Evolutionary conservation across 192 early-diverging fungal species (phyloP).

Genomic region (Umbelopsis isabellina): DNA sequence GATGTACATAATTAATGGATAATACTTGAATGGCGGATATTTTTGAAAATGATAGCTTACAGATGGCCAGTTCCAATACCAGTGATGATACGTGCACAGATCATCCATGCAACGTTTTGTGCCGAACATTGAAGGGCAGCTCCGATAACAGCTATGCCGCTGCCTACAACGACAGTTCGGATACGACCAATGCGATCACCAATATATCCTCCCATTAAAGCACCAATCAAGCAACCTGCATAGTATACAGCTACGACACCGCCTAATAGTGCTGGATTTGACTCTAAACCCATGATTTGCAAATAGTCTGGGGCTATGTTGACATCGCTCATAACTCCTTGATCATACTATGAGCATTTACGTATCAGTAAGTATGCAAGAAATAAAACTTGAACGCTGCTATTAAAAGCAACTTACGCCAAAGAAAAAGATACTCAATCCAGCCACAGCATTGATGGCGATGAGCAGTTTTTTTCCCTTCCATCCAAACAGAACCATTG

Average conservation of each 20-base stretch:
- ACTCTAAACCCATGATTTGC: constrained; percentile 26
- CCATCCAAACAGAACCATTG: constrained; percentile 15
- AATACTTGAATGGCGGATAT: background rate
- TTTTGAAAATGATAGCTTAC: constrained; percentile 4
- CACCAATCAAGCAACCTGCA: constrained; percentile 33
- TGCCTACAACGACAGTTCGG: constrained; percentile 28
- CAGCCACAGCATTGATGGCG: constrained; percentile 33
- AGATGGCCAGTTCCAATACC: constrained; percentile 36
- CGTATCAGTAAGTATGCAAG: background rate
- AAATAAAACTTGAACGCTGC: background rate
- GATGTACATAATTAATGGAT: background rate
- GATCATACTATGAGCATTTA: constrained; percentile 27
- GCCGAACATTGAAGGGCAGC: constrained; percentile 34
- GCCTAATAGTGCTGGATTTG: constrained; percentile 29
- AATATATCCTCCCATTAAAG: constrained; percentile 38
- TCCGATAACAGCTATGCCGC: constrained; percentile 26
- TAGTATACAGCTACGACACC: constrained; percentile 38
- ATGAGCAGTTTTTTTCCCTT: constrained; percentile 21
- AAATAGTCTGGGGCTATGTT: constrained; percentile 32
- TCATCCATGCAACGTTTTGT: constrained; percentile 39
- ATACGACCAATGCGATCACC: constrained; percentile 40
- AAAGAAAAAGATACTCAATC: constrained; percentile 40
- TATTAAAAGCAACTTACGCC: constrained; percentile 11
- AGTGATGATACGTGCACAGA: constrained; percentile 33
- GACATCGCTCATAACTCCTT: constrained; percentile 37